Evolutionary conservation across 352 stramenopile genomes (phyloP).

Genomic region (Globisporangium barbulae): DNA sequence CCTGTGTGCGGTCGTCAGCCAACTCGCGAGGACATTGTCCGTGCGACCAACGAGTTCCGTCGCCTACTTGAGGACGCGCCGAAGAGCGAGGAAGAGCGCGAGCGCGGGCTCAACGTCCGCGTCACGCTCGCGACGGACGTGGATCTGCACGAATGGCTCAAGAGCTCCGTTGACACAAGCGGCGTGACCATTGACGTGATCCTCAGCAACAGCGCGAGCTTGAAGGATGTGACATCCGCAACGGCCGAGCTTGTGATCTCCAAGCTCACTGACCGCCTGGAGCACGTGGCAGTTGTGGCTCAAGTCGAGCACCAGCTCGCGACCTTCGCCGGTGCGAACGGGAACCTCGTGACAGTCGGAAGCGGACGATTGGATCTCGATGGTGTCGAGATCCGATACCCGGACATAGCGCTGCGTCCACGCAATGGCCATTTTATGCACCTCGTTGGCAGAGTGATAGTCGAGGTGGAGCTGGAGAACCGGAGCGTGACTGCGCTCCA

Average conservation of each 20-base stretch:
- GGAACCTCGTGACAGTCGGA: neutral
- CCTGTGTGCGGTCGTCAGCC: neutral
- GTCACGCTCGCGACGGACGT: neutral
- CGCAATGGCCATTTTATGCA: neutral
- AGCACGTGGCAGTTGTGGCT: neutral
- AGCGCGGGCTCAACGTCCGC: neutral
- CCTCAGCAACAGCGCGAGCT: neutral
- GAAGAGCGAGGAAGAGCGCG: neutral
- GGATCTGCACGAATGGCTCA: neutral
- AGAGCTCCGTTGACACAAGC: neutral
- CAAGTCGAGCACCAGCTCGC: neutral
- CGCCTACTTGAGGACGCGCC: neutral
- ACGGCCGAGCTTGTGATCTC: neutral
- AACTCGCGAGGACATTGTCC: neutral
- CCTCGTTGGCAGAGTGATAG: neutral
- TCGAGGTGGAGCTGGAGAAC: slow-evolving; percentile 1
- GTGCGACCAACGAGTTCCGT: neutral
- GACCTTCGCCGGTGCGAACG: neutral
- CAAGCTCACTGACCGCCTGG: neutral
- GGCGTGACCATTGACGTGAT: neutral
- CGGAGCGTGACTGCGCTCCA: neutral
- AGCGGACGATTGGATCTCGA: neutral
- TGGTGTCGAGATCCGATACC: neutral
- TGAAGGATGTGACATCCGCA: neutral
- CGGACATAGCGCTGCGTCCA: neutral